phyloP scores from a whole-genome alignment of 2,329 filamentous ascomycete genomes.

The Xylariaceae sp. region DNA sequence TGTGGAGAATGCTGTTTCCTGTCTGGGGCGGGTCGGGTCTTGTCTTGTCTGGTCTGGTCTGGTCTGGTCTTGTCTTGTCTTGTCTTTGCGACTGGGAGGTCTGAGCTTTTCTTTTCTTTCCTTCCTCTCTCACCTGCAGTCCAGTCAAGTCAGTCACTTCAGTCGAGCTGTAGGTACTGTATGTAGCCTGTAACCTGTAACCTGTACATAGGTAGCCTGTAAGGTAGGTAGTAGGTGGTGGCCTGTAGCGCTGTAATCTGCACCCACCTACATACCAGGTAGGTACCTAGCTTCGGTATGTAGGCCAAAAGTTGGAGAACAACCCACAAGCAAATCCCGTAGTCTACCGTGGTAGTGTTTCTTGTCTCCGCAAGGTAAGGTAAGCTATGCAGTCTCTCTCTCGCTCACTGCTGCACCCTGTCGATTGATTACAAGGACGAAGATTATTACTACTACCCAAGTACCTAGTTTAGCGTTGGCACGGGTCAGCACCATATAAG shows the following conservation, averaged over 20 bases:
- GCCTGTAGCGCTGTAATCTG: too few species aligned
- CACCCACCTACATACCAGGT: neutral
- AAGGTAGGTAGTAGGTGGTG: neutral
- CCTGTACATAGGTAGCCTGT: neutral
- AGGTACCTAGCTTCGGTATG: neutral
- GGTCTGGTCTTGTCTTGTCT: neutral
- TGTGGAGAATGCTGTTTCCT: conserved; percentile 33
- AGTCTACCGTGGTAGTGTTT: too few species aligned
- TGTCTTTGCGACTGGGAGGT: conserved; percentile 8
- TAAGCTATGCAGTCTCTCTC: conserved; percentile 1
- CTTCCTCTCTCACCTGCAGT: too few species aligned
- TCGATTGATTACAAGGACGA: neutral
- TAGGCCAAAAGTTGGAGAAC: conserved; percentile 6
- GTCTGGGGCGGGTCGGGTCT: conserved; percentile 26
- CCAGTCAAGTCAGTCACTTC: too few species aligned
- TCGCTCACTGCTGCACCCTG: conserved; percentile 4
- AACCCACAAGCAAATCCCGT: conserved; percentile 13
- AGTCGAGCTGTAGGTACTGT: too few species aligned
- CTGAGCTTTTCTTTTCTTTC: conserved; percentile 18
- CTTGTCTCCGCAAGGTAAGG: neutral
- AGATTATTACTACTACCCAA: conserved; percentile 10
- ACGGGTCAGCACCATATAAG: conserved; percentile 9
- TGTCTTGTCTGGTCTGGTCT: neutral
- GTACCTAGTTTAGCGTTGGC: conserved; percentile 9
- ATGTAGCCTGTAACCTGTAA: too few species aligned